These are phyloP conservation scores for Apophysomyces elegans DNA, from an alignment of 371 early-diverging fungal genomes.

Conservation along the genomic window DNA sequence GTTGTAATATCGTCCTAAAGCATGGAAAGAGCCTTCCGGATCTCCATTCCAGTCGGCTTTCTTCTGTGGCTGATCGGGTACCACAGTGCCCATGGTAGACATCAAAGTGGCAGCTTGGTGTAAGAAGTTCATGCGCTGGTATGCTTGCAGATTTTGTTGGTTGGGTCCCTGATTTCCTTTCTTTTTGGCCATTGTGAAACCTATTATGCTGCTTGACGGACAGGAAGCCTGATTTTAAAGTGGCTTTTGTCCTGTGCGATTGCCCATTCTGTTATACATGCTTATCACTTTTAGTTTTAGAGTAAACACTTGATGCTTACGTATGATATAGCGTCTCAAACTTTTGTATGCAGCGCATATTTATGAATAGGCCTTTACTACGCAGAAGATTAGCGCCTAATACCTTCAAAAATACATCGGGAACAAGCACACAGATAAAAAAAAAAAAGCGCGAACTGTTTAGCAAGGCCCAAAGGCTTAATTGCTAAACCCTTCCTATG, in stretches of 20 bases:
- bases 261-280: too few species aligned
- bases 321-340: too few species aligned
- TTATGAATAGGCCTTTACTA: too few species aligned
- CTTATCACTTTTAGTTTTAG: too few species aligned
- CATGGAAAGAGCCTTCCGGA: conserved; percentile 19
- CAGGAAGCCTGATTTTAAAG: neutral
- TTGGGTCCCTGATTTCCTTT: conserved; percentile 24
- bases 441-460: too few species aligned
- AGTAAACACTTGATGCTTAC: too few species aligned
- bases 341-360: too few species aligned
- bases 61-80: neutral
- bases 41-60: conserved; percentile 26
- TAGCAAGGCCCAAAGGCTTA: too few species aligned
- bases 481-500: too few species aligned
- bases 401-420: too few species aligned
- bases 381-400: too few species aligned
- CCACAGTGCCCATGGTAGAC: conserved; percentile 27
- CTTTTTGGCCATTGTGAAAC: conserved; percentile 26
- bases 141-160: conserved; percentile 38
- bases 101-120: conserved; percentile 47
- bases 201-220: neutral
- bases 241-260: neutral
- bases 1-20: conserved; percentile 42
- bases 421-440: too few species aligned
- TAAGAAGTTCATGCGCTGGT: conserved; percentile 44